phyloP scores from a whole-genome alignment of 140 eudicot species.

The Bidens hawaiensis region DNA sequence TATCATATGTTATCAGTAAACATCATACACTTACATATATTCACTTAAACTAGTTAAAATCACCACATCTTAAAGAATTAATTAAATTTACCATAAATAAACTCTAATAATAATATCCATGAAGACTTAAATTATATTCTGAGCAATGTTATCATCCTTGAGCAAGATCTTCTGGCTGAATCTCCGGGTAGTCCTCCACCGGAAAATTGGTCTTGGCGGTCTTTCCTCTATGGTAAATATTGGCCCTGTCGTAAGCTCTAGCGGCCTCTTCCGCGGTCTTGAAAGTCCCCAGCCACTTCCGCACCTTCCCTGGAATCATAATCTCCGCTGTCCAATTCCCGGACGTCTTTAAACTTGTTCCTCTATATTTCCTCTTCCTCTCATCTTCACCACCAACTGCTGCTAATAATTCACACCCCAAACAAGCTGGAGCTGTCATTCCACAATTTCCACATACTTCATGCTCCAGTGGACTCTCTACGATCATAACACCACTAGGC shows the following conservation, averaged over 20 bases:
- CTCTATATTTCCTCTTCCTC: constrained; percentile 21
- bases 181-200: constrained; percentile 15
- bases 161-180: constrained; percentile 27
- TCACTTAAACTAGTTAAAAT: no score
- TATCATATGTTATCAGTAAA: no score
- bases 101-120: no score
- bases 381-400: background rate
- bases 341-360: constrained; percentile 35
- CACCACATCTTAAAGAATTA: no score
- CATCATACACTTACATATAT: no score
- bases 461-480: background rate
- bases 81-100: no score
- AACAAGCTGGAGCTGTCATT: constrained; percentile 7
- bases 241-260: constrained; percentile 34
- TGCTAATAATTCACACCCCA: constrained; percentile 16
- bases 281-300: background rate
- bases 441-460: constrained; percentile 10
- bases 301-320: background rate
- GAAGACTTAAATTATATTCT: no score
- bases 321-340: constrained; percentile 29
- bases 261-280: constrained; percentile 30
- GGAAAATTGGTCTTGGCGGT: constrained; percentile 42
- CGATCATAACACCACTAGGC: no score
- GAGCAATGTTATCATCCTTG: no score
- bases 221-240: constrained; percentile 26